Evolutionary conservation across 495 filamentous ascomycete species (phyloP).

Genomic region (Podospora conica): DNA sequence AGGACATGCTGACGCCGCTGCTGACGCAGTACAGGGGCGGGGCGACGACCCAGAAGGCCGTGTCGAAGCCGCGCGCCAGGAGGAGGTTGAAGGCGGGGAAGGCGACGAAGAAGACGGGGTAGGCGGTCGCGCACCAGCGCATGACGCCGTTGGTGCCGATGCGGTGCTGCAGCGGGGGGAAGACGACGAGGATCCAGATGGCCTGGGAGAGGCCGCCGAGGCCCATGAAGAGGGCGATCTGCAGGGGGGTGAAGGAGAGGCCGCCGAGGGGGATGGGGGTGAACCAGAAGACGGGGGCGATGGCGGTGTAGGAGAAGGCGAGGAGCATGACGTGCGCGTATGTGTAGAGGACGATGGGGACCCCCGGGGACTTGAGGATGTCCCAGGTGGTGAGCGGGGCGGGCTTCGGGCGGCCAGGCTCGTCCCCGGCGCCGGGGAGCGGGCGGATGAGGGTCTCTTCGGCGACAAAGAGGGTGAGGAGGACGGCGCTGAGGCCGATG

Average conservation of each 20-base stretch:
- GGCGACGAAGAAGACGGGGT: slow-evolving; percentile 52
- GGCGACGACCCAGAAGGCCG: slow-evolving; percentile 51
- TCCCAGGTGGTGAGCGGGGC: slow-evolving; percentile 42
- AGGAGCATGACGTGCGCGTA: slow-evolving; percentile 58
- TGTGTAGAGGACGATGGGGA: slow-evolving; percentile 53
- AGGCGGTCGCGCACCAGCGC: slow-evolving; percentile 45
- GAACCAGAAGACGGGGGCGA: slow-evolving; percentile 59
- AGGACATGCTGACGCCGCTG: slow-evolving; percentile 60
- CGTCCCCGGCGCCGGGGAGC: slow-evolving; percentile 8
- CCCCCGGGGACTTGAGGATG: slow-evolving; percentile 55
- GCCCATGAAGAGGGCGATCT: slow-evolving; percentile 56
- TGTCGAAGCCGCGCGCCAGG: slow-evolving; percentile 31
- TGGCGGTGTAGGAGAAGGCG: slow-evolving; percentile 58
- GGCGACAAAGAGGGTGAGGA: slow-evolving; percentile 44
- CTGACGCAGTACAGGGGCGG: slow-evolving; percentile 39
- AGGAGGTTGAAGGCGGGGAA: slow-evolving; percentile 49
- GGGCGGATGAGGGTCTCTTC: slow-evolving; percentile 47
- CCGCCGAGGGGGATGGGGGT: slow-evolving; percentile 51
- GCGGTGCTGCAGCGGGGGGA: slow-evolving; percentile 53
- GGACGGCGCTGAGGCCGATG: slow-evolving; percentile 44
- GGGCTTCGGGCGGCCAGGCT: slow-evolving; percentile 24
- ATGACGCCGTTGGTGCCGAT: slow-evolving; percentile 57
- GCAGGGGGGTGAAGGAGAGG: slow-evolving; percentile 49
- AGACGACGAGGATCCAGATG: slow-evolving; percentile 56
- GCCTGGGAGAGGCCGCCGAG: slow-evolving; percentile 56